Conservation (phyloP, 2,329 filamentous ascomycete species). For the Colletotrichum salicis region DNA sequence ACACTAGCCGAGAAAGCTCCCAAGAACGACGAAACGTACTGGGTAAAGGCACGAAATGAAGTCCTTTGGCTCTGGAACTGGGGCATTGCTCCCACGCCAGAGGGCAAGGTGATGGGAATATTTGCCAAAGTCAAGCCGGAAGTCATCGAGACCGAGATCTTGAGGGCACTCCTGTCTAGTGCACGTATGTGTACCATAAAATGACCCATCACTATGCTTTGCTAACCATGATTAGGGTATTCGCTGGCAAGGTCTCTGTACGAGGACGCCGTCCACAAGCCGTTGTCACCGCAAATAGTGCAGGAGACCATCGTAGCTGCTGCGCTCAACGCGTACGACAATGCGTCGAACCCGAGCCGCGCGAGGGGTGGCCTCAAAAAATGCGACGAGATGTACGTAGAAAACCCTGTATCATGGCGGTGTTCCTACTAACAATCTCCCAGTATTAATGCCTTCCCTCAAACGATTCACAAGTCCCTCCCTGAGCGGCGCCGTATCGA, state of each 20-base stretch:
- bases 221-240: slow-evolving; percentile 60
- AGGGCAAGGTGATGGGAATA: slow-evolving; percentile 66
- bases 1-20: slow-evolving; percentile 59
- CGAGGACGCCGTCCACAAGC: slow-evolving; percentile 59
- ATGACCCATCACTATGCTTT: not conserved
- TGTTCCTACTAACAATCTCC: slow-evolving; percentile 36
- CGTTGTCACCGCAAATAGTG: slow-evolving; percentile 61
- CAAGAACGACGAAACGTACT: slow-evolving; percentile 72
- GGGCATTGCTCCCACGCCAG: slow-evolving; percentile 61
- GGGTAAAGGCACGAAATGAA: slow-evolving; percentile 70
- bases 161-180: slow-evolving; percentile 73
- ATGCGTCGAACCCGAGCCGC: slow-evolving; percentile 83
- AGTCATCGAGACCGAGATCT: slow-evolving; percentile 75
- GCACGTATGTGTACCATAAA: slow-evolving; percentile 61
- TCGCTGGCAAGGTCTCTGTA: slow-evolving; percentile 71
- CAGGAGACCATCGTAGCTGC: slow-evolving; percentile 70
- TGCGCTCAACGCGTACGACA: slow-evolving; percentile 79
- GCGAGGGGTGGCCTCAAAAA: slow-evolving; percentile 81
- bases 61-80: slow-evolving; percentile 80
- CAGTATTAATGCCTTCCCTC: slow-evolving; percentile 73
- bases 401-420: not conserved
- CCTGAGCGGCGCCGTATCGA: slow-evolving; percentile 66
- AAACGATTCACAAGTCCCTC: slow-evolving; percentile 63
- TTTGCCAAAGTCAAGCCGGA: slow-evolving; percentile 69
- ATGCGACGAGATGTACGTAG: slow-evolving; percentile 76